Base-by-base conservation (phyloP, 352 stramenopile species). In the Aphanomyces invadans region DNA sequence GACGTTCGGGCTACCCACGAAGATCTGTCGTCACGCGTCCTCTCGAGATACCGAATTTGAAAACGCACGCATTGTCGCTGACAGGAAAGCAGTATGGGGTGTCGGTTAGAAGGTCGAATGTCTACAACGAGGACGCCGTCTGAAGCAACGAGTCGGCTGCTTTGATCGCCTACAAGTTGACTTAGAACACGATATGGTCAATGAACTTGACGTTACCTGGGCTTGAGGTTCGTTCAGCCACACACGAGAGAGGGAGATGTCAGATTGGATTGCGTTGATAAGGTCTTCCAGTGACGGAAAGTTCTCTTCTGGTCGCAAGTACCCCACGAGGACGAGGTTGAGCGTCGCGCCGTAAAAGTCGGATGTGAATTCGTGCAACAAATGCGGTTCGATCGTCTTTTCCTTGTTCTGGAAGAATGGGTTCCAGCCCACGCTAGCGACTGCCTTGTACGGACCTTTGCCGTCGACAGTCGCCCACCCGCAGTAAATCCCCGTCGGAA, bases 391-490 rank as follows among this genome's bases (percentile, higher is more conserved):
- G 17, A 98, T 91, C 57, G 97, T 98, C 73, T 98, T 98, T 74
- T 98, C 89, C 73, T 96, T 83, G 70, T 97, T 97, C 69, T 95
- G 88, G 66, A 95, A 97, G 75, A 90, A 95, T 42, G 90, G 90
- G 74, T 97, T 97, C 87, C 87, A 98, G 12, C 95, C 95, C 39
- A 99, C 95, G 80, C 97, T 99, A n/a, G 95, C 95, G 25, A 98
- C 95, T 21, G 93, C 94, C 76, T 97, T 98, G 78, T 91, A 95
- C 45, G 81, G 78, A 0, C 80, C 86, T 11, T 81, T 65, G 61
- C 76, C 78, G 73, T 97, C 87, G 19, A 98, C 80, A 0, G 80
- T 84, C 29, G 91, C 94, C 91, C 91, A 98, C 39, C 90, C 90
- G 74, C 91, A 92, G 76, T 98, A 98, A 54, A 98, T 96, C 25